Evolutionary conservation across 1,284 basidiomycete species (phyloP), one percentile per base, ranked within the genome.

Genomic region (Pyrrhoderma lamaoense): DNA sequence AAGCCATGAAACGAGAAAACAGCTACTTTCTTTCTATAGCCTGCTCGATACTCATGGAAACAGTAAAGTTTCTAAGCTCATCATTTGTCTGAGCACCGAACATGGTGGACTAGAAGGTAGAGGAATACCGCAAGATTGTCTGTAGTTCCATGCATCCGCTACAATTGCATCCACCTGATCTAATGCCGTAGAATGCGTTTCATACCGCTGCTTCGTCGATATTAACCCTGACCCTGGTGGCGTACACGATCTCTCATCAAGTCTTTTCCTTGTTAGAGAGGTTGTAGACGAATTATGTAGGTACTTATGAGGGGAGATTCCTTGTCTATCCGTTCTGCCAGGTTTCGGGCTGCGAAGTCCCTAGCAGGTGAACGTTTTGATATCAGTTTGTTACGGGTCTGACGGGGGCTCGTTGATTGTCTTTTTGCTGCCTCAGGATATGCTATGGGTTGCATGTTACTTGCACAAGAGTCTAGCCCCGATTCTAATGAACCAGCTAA

Each of bases 81-180:
- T 31, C 11, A 3, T 46, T n/a, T 8, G 9, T 8, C 14, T 44
- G 27, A 14, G 48, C 47, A 9, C 43, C 52, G 35, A 49, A 49
- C 43, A 40, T 34, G 16, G 42, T 42, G 52, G 43, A 22, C 44
- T 46, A 11, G 53, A 37, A 3, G 43, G 43, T 36, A 18, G 13
- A n/a, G 23, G 44, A 16, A 44, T 39, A 11, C 52, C 46, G 21
- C 18, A 19, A 5, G 50, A 16, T 34, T 49, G 25, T 21, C 53
- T 47, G 19, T 42, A 31, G 27, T 49, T 42, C 48, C 48, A 54
- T 8, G 47, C 42, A 22, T 35, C 42, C 42, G 21, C 38, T 4
- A 55, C 53, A 9, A 55, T 55, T 16, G 38, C 49, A 8, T 51
- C 49, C 13, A 55, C 53, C 36, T 43, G 51, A 22, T 55, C 40